A percentile compares a stretch with the other conserved stretches of the same genome.
phyloP scores from a whole-genome alignment of 176 grass and related monocot species.

The Phoenix dactylifera region DNA sequence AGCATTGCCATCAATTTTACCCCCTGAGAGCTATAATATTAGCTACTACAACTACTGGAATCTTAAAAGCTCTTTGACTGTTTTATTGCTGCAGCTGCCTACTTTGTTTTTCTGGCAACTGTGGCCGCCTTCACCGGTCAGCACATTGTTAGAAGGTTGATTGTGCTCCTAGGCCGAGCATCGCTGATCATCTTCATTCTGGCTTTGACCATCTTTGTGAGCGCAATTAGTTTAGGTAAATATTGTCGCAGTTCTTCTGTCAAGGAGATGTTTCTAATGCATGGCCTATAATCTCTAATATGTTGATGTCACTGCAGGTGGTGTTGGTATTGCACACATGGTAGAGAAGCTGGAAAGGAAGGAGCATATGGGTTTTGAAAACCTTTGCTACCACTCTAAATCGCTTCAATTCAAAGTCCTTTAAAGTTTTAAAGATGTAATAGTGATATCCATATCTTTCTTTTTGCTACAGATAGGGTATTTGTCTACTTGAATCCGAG shows the following conservation, averaged over 20 bases:
- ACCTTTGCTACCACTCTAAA: slow-evolving; percentile 1
- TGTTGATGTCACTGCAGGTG: slow-evolving; percentile 1
- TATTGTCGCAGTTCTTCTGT: not conserved
- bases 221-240: slow-evolving; percentile 23
- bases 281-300: not conserved
- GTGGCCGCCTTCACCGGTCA: slow-evolving; percentile 15
- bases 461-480: too few species aligned
- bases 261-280: not conserved
- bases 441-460: too few species aligned
- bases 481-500: too few species aligned
- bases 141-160: slow-evolving; percentile 9
- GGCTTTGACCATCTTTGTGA: slow-evolving; percentile 22
- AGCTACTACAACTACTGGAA: not conserved
- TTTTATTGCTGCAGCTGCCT: slow-evolving; percentile 12
- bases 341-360: slow-evolving; percentile 16
- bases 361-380: slow-evolving; percentile 14
- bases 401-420: too few species aligned
- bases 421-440: too few species aligned
- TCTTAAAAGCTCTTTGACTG: too few species aligned
- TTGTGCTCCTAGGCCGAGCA: slow-evolving; percentile 18
- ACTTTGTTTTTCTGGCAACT: slow-evolving; percentile 15
- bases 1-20: not conserved
- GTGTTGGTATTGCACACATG: slow-evolving; percentile 14
- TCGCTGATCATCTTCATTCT: slow-evolving; percentile 23
- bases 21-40: not conserved